phyloP scores from a whole-genome alignment of 495 filamentous ascomycete genomes.

The Podospora fimiseda region DNA sequence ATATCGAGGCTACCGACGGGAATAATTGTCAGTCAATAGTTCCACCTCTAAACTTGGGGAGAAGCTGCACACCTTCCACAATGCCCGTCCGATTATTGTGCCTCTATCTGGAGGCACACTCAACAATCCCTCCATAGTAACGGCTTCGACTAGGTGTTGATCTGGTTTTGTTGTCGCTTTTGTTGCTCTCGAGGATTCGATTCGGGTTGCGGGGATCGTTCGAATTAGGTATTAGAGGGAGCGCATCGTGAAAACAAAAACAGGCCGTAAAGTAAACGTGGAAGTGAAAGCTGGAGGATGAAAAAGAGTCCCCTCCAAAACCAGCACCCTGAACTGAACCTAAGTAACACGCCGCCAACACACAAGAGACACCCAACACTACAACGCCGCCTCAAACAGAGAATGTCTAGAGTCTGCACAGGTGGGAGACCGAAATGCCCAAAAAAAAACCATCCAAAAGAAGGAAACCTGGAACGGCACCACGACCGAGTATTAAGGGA shows the following conservation, averaged over 20 bases:
- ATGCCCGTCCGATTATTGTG: conserved; percentile 47
- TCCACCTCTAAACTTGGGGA: background rate
- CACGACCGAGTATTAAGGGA: background rate
- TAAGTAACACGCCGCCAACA: background rate
- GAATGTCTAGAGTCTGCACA: background rate
- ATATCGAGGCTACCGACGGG: conserved; percentile 38
- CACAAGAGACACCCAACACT: background rate
- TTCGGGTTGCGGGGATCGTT: no score
- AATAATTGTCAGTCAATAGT: conserved; percentile 4
- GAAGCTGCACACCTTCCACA: conserved; percentile 49
- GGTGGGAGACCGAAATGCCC: background rate
- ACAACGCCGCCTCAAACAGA: background rate
- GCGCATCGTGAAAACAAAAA: conserved; percentile 15
- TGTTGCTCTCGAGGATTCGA: no score
- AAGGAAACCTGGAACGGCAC: background rate
- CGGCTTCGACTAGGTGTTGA: no score
- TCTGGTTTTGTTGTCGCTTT: conserved; percentile 10
- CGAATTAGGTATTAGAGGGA: conserved; percentile 16
- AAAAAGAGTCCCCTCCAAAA: background rate
- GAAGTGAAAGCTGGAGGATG: background rate
- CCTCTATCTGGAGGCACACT: conserved; percentile 50
- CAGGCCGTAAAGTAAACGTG: background rate
- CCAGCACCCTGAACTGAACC: background rate
- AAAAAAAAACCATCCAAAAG: background rate
- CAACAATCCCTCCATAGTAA: conserved; percentile 53